phyloP scores from a whole-genome alignment of 805 yeast species.

The Yarrowia yakushimensis region DNA sequence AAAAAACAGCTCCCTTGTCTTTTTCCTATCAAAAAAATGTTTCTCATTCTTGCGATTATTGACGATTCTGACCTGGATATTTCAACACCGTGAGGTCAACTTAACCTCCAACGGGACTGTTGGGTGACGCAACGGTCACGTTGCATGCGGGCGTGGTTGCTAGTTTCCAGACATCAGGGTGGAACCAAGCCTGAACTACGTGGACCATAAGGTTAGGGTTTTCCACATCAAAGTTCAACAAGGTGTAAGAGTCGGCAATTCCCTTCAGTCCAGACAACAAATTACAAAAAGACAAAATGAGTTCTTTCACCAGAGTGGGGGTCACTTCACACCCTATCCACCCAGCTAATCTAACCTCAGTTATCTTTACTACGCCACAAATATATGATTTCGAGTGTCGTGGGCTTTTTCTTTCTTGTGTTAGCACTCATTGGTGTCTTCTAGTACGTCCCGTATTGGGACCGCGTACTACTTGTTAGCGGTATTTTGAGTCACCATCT shows the following conservation, averaged over 20 bases:
- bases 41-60: too few species aligned
- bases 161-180: not conserved
- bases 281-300: not conserved
- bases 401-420: too few species aligned
- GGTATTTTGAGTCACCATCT: not conserved
- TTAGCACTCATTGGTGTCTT: too few species aligned
- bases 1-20: not conserved
- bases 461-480: not conserved
- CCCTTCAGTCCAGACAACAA: not conserved
- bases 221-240: not conserved
- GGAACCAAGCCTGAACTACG: not conserved
- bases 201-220: not conserved
- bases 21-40: not conserved
- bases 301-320: not conserved
- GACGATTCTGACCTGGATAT: not conserved
- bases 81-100: not conserved
- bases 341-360: not conserved
- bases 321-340: not conserved
- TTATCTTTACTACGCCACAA: too few species aligned
- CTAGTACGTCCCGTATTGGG: not conserved
- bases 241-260: not conserved
- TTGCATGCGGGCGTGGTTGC: constrained; percentile 18
- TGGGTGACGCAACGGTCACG: constrained; percentile 18
- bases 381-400: too few species aligned
- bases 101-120: constrained; percentile 4